Percentiles rank a stretch among this genome's conserved stretches.
phyloP scores from a whole-genome alignment of 2,329 filamentous ascomycete genomes.

The Scytalidium lignicola region DNA sequence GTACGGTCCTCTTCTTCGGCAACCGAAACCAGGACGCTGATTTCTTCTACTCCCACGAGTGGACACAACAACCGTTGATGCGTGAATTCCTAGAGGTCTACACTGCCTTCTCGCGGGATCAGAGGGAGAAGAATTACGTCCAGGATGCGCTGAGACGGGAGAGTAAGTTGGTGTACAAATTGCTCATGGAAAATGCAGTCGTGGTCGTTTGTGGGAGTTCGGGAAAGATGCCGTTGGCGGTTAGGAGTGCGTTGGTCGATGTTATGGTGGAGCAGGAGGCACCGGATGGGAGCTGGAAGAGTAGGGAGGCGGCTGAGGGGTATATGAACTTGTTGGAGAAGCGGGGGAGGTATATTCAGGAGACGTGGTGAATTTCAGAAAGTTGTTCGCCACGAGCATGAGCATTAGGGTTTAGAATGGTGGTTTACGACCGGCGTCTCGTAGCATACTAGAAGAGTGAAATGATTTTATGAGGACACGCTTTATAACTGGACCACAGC shows the following conservation, averaged over 20 bases:
- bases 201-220: conserved; percentile 54
- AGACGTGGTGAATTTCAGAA: conserved; percentile 53
- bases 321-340: conserved; percentile 56
- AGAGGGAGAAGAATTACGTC: conserved; percentile 60
- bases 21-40: conserved; percentile 71
- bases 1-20: conserved; percentile 69
- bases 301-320: conserved; percentile 46
- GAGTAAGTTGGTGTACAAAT: conserved; percentile 32
- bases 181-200: conserved; percentile 48
- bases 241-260: conserved; percentile 62
- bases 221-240: conserved; percentile 66
- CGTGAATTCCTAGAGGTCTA: conserved; percentile 43
- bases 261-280: conserved; percentile 41
- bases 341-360: conserved; percentile 58
- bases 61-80: conserved; percentile 37
- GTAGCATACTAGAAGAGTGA: not conserved
- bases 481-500: too few species aligned
- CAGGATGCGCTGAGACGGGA: conserved; percentile 37
- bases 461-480: too few species aligned
- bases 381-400: too few species aligned
- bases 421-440: too few species aligned
- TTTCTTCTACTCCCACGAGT: conserved; percentile 78
- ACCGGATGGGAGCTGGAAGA: conserved; percentile 23
- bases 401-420: not conserved
- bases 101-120: conserved; percentile 68